These are phyloP conservation scores for Cladosporium sp. DNA, from an alignment of 2,329 filamentous ascomycete genomes.

Conservation along the genomic window DNA sequence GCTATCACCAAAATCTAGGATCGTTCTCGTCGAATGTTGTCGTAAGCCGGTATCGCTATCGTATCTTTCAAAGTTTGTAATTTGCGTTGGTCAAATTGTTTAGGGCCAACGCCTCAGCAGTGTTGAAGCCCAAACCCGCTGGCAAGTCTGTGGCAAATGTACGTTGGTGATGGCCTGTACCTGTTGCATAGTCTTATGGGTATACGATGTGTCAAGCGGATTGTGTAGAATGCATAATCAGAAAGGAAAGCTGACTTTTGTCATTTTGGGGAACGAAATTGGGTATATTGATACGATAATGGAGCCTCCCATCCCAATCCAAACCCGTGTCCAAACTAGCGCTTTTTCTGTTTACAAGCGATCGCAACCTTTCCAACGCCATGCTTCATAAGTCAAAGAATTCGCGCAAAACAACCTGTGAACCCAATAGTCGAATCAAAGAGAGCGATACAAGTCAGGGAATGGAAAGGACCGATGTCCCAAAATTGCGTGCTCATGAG, in stretches of 20 bases:
- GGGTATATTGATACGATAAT: constrained; percentile 1
- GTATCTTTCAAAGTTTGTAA: neutral
- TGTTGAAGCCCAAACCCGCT: neutral
- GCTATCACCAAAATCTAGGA: no score
- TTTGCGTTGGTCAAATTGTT: neutral
- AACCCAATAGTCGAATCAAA: neutral
- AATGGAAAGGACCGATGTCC: neutral
- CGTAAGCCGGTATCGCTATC: neutral
- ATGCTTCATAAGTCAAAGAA: neutral
- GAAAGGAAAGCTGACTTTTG: no score
- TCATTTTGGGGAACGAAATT: no score
- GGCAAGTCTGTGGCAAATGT: no score
- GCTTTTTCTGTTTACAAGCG: neutral
- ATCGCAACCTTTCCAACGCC: neutral
- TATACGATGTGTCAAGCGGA: no score
- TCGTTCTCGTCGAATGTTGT: neutral
- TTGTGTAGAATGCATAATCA: neutral
- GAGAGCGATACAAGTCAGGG: neutral
- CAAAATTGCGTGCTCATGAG: constrained; percentile 13
- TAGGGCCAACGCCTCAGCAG: neutral
- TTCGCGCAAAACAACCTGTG: neutral
- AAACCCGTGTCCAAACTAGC: neutral
- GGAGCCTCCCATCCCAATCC: neutral
- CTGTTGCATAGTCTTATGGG: no score
- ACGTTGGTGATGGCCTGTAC: neutral